Base-by-base conservation (phyloP, 2,329 filamentous ascomycete species). In the Aspergillus fumigatus region DNA sequence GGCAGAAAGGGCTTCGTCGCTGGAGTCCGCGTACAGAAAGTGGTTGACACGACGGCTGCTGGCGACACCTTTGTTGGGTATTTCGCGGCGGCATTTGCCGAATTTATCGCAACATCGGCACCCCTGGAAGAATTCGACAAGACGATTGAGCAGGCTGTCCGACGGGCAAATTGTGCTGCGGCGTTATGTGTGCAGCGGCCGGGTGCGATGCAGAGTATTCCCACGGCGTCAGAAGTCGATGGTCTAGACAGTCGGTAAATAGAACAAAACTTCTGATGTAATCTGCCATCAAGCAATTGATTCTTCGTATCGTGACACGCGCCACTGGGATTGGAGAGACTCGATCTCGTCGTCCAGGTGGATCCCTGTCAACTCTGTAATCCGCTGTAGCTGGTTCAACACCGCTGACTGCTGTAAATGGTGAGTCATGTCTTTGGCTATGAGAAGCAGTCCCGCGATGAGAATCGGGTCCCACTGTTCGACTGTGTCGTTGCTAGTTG, bases 401-500 rank as follows among this genome's bases (percentile, higher is more conserved):
- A 67, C 26, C 11, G 61, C 60, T 0, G 49, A 11, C 47, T 67
- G 65, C 19, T 67, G 65, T 3, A 63, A 65, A 45, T 62, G 57
- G 11, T 67, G 65, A 1, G 65, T 66, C 64, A 67, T 67, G 11
- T 66, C 61, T 17, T 56, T 59, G 3, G 64, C 63, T 10, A 67
- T 58, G 1, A 54, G 41, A 19, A 67, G 56, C 26, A 67, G 48
- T 27, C 62, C 55, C 1, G 62, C 60, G 19, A 67, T 55, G 0
- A 67, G 48, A n/a, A 67, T 57, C 4, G 64, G 63, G 26, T 67
- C 64, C 61, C 63, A 67, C 50, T 67, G 65, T 35, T 67, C 63
- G 0, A 56, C 56, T 1, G 63, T 65, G 8, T 67, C 65, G 52
- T 67, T 67, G n/a, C 63, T 65, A 9, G 60, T 56, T 4, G 60